Percentiles rank a stretch among this genome's conserved stretches.
phyloP scores from a whole-genome alignment of 768 basidiomycete genomes.

The Pleurotus citrinopileatus region DNA sequence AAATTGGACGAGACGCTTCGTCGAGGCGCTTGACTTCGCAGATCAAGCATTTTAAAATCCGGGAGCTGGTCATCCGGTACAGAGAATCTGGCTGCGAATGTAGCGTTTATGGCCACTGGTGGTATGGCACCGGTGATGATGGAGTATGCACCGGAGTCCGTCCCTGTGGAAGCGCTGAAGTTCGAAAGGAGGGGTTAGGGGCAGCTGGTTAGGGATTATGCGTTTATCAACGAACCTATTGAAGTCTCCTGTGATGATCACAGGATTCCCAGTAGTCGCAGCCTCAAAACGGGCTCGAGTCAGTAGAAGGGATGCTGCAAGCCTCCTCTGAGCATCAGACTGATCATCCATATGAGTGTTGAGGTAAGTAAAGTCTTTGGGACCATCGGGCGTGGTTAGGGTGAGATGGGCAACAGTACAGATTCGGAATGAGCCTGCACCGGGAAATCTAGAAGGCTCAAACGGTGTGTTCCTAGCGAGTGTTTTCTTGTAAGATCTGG shows the following conservation, averaged over 20 bases:
- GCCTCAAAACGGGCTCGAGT: slow-evolving; percentile 49
- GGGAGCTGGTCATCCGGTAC: slow-evolving; percentile 27
- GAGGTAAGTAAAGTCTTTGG: slow-evolving; percentile 34
- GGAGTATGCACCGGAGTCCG: slow-evolving; percentile 46
- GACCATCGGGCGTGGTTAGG: slow-evolving; percentile 14
- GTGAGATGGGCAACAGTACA: slow-evolving; percentile 44
- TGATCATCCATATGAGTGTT: slow-evolving; percentile 57
- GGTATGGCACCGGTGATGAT: slow-evolving; percentile 41
- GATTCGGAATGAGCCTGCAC: slow-evolving; percentile 46
- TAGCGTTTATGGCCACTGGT: slow-evolving; percentile 38
- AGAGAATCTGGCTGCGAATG: slow-evolving; percentile 39
- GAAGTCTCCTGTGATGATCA: slow-evolving; percentile 53
- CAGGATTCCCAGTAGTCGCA: slow-evolving; percentile 31
- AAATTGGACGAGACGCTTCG: slow-evolving; percentile 40
- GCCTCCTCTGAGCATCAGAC: slow-evolving; percentile 47
- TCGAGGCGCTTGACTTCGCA: slow-evolving; percentile 39
- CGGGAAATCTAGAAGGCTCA: slow-evolving; percentile 46
- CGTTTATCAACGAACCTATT: no score
- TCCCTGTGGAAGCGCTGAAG: slow-evolving; percentile 33
- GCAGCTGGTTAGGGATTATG: neutral
- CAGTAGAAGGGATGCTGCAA: slow-evolving; percentile 51
- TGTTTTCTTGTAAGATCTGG: neutral
- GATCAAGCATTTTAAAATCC: slow-evolving; percentile 42
- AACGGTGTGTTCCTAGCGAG: slow-evolving; percentile 43
- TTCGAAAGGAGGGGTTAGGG: neutral